These are phyloP conservation scores for Phytophthora idaei DNA, from an alignment of 352 stramenopile genomes.

Conservation along the genomic window DNA sequence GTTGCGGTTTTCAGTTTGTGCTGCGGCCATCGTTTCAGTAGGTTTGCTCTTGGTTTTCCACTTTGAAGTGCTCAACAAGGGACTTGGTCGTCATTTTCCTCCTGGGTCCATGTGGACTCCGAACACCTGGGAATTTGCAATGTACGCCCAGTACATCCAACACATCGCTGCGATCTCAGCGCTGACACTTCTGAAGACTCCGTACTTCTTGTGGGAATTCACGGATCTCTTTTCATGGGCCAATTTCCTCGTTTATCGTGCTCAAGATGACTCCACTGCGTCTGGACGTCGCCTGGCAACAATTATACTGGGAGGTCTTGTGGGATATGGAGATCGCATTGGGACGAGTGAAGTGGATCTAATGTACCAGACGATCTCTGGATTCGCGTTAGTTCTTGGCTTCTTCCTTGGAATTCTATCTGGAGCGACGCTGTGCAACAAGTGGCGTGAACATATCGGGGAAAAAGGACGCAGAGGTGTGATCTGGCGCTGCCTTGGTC, in stretches of 20 bases:
- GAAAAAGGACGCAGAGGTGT: slow-evolving; percentile 28
- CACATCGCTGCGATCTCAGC: slow-evolving; percentile 56
- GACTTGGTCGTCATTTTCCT: slow-evolving; percentile 14
- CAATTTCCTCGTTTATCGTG: slow-evolving; percentile 47
- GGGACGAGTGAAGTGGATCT: slow-evolving; percentile 46
- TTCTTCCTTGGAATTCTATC: slow-evolving; percentile 43
- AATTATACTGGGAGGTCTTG: slow-evolving; percentile 52
- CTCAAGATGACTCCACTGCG: slow-evolving; percentile 14
- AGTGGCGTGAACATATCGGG: slow-evolving; percentile 8
- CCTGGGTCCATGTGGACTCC: slow-evolving; percentile 40
- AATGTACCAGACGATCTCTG: slow-evolving; percentile 30
- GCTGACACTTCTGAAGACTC: slow-evolving; percentile 56
- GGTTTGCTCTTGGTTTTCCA: slow-evolving; percentile 53
- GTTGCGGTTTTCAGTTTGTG: slow-evolving; percentile 42
- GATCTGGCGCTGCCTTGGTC: slow-evolving; percentile 48
- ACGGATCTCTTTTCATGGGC: slow-evolving; percentile 67
- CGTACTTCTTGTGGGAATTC: slow-evolving; percentile 65
- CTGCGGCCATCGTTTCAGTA: slow-evolving; percentile 53
- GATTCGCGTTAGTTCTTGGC: slow-evolving; percentile 41
- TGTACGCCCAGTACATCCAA: slow-evolving; percentile 61
- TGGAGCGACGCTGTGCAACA: slow-evolving; percentile 14
- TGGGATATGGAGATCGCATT: slow-evolving; percentile 57
- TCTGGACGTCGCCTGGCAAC: slow-evolving; percentile 42
- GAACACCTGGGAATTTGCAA: slow-evolving; percentile 66
- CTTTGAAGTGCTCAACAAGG: slow-evolving; percentile 47